Conservation (phyloP, 2,329 filamentous ascomycete genomes). For the Chaetothyriales sp. region DNA sequence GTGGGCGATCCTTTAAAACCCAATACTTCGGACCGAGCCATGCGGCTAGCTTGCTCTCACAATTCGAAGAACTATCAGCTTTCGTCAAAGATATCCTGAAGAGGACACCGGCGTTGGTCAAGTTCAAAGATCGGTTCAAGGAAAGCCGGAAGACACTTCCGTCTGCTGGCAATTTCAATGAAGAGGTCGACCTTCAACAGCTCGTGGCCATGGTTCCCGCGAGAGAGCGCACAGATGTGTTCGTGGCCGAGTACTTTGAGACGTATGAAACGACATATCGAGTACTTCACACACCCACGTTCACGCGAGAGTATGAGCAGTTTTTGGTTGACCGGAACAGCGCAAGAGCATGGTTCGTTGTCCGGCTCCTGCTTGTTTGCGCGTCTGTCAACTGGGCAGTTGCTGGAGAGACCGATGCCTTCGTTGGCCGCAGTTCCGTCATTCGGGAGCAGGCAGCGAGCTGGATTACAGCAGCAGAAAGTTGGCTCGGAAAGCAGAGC, state of each 20-base stretch:
- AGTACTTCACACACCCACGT: constrained; percentile 43
- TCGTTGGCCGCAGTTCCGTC: constrained; percentile 7
- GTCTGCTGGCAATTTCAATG: neutral
- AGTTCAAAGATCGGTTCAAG: constrained; percentile 10
- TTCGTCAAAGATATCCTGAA: constrained; percentile 15
- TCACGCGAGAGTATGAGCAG: constrained; percentile 39
- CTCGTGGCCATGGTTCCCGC: constrained; percentile 27
- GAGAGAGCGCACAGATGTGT: constrained; percentile 61
- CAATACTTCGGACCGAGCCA: constrained; percentile 17
- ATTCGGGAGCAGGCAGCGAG: constrained; percentile 2
- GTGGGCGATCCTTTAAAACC: constrained; percentile 16
- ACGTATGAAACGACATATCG: constrained; percentile 42
- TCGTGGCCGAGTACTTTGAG: constrained; percentile 65
- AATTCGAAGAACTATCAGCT: constrained; percentile 16
- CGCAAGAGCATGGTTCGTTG: constrained; percentile 30
- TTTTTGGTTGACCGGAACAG: constrained; percentile 39
- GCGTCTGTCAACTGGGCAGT: constrained; percentile 21
- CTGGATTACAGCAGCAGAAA: constrained; percentile 10
- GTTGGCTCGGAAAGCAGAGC: constrained; percentile 23
- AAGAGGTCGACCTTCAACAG: constrained; percentile 6
- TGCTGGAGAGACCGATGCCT: constrained; percentile 2
- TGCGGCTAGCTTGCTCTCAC: constrained; percentile 12
- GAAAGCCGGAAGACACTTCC: constrained; percentile 2
- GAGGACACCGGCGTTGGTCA: constrained; percentile 9
- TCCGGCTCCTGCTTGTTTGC: constrained; percentile 43